Conservation (phyloP, 2,329 filamentous ascomycete genomes). For the Curvularia hawaiiensis region DNA sequence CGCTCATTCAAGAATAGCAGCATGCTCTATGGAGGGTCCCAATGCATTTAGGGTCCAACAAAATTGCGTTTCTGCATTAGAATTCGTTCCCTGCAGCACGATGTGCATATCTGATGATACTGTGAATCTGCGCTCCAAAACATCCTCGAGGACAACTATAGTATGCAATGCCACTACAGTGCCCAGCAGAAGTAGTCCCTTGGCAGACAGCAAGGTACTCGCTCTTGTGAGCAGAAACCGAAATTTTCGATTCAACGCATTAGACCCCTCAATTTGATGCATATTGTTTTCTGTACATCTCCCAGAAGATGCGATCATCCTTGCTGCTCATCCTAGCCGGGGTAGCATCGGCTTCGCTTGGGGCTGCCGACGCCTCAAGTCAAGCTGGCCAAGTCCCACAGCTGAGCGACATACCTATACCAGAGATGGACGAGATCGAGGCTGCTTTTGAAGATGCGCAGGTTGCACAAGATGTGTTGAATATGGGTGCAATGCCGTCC, state of each 20-base stretch:
- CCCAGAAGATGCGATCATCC: background rate
- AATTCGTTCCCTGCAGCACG: background rate
- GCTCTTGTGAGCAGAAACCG: constrained; percentile 14
- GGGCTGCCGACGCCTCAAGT: background rate
- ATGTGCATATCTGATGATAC: background rate
- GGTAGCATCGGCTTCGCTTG: background rate
- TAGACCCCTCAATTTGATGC: background rate
- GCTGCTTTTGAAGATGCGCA: background rate
- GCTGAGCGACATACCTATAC: background rate
- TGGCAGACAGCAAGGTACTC: constrained; percentile 35
- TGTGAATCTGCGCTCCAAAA: background rate
- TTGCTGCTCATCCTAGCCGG: constrained; percentile 1
- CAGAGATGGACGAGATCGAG: background rate
- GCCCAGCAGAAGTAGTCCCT: constrained; percentile 8
- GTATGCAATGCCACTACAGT: background rate
- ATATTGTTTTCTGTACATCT: background rate
- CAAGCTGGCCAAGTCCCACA: background rate
- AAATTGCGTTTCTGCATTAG: background rate
- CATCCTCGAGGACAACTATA: background rate
- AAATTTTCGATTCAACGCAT: background rate
- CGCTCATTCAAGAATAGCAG: background rate
- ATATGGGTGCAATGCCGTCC: constrained; percentile 18
- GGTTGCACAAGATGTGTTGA: constrained; percentile 13
- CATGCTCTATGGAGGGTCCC: background rate
- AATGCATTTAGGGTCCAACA: background rate